phyloP scores from a whole-genome alignment of 2,329 filamentous ascomycete genomes.

The Colletotrichum sp. region DNA sequence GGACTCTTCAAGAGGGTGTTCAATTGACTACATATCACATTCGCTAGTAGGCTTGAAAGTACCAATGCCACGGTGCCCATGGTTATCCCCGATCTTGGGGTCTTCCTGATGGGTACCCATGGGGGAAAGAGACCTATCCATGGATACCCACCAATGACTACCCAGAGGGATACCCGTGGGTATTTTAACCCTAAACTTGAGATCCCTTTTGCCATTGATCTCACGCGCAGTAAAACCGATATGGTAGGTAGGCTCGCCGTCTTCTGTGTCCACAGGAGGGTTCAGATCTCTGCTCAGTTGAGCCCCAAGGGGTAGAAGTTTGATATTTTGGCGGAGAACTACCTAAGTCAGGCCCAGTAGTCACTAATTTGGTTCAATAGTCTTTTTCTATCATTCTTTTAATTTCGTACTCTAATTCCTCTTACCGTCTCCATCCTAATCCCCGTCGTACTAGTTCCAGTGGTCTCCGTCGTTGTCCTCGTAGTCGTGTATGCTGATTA shows the following conservation, averaged over 20 bases:
- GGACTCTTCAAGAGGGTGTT: neutral
- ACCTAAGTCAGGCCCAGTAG: neutral
- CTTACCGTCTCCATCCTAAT: fast-evolving
- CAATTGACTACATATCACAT: neutral
- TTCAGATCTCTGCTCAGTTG: neutral
- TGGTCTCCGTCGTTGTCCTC: too few relatives aligned
- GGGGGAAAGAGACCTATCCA: too few relatives aligned
- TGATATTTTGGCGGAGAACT: neutral
- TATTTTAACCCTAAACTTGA: neutral
- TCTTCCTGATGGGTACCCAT: too few relatives aligned
- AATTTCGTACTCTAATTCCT: fast-evolving
- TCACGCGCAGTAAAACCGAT: fast-evolving
- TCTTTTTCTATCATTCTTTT: neutral
- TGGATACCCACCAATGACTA: too few relatives aligned
- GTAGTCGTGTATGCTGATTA: too few relatives aligned
- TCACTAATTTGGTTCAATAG: neutral
- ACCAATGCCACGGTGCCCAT: too few relatives aligned
- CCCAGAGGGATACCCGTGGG: too few relatives aligned
- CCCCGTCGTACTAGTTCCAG: too few relatives aligned
- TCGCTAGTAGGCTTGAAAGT: too few relatives aligned
- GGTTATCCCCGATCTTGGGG: too few relatives aligned
- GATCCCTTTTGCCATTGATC: fast-evolving
- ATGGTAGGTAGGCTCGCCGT: neutral
- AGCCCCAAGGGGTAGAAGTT: neutral
- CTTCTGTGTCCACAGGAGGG: neutral